Evolutionary conservation across 192 early-diverging fungal genomes (phyloP).

Genomic region (Coemansia sp.): DNA sequence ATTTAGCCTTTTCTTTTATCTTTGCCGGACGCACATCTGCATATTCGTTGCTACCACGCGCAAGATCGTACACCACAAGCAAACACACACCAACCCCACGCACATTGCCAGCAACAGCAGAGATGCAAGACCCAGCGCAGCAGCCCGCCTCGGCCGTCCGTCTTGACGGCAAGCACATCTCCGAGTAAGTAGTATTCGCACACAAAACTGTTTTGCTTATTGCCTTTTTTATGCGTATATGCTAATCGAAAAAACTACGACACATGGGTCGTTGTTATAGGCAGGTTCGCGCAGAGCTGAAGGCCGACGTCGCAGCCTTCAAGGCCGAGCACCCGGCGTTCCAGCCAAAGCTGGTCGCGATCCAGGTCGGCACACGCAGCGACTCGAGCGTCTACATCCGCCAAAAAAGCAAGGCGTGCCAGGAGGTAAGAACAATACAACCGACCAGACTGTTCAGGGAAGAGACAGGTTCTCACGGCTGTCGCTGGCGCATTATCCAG

Average conservation of each 20-base stretch:
- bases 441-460: neutral
- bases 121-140: neutral
- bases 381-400: conserved; percentile 93
- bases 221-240: neutral
- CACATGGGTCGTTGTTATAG: neutral
- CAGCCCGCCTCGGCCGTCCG: neutral
- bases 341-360: conserved; percentile 78
- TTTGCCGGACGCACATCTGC: neutral
- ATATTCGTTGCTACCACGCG: neutral
- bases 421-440: conserved; percentile 53
- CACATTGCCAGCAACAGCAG: neutral
- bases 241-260: neutral
- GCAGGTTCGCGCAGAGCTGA: conserved; percentile 67
- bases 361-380: conserved; percentile 91
- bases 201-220: no score
- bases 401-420: conserved; percentile 90
- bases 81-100: neutral
- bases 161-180: conserved; percentile 11
- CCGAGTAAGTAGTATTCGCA: neutral
- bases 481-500: neutral
- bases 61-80: neutral
- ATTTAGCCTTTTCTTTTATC: neutral
- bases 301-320: conserved; percentile 65
- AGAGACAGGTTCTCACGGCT: neutral
- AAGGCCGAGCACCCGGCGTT: conserved; percentile 67